Evolutionary conservation across 2,329 filamentous ascomycete genomes (phyloP), one percentile per base, ranked within the genome.

Genomic region (Atkinsonella texensis): DNA sequence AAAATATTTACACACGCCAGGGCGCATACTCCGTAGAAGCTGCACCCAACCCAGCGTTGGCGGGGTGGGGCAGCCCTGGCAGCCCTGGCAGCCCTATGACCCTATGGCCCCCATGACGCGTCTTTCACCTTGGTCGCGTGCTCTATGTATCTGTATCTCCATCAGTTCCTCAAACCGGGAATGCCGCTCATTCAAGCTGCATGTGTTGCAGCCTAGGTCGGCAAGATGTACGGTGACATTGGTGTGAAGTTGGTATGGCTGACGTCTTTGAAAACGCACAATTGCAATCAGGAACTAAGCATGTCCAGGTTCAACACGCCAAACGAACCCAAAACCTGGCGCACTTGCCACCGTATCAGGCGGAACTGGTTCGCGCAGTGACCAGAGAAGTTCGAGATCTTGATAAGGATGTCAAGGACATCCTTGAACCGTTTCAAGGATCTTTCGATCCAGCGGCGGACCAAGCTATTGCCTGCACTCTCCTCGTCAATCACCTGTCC

Each of bases 341-440:
- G 33, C 83, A 94, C 65, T 79, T 98, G 2, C 93, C 93, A 1
- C 84, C 89, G 3, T 97, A 97, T 66, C 89, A 95, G 68, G 85
- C 89, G 31, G 93, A 97, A 64, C 79, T 94, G 44, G 88, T 97
- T 51, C 89, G 90, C 52, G 80, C 82, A 18, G 85, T 95, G 47
- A 86, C 89, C 2, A 85, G 89, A 61, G 93, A 98, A 75, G 89
- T 96, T 20, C 86, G 90, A 60, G 91, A 97, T 60, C 78, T 98
- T 9, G 86, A 97, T 68, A 88, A 86, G 65, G 89, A 96, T 68
- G 85, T 91, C 33, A 75, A 80, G 40, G 79, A 80, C 51, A 81
- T 95, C 31, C 79, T 97, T 33, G 85, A 87, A 52, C 87, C 88
- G 0, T 93, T 91, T 65, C 81, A 86, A 57, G 86, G 85, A 54